phyloP scores from a whole-genome alignment of 2,329 filamentous ascomycete species.

The Alternaria hordeiaustralica region DNA sequence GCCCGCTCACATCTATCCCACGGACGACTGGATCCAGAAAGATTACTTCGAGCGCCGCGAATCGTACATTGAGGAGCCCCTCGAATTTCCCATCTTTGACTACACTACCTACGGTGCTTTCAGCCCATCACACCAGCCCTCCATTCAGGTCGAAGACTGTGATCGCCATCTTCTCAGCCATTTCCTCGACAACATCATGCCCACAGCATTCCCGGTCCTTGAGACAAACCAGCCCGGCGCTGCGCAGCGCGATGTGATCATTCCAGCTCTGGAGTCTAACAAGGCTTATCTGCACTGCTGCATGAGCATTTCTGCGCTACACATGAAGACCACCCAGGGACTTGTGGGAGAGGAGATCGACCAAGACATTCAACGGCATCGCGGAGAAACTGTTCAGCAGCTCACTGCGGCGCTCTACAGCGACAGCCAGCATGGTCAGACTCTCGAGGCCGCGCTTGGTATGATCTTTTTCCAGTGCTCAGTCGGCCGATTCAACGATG shows the following conservation, averaged over 20 bases:
- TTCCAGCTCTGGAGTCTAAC: conserved; percentile 89
- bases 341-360: conserved; percentile 77
- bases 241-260: conserved; percentile 79
- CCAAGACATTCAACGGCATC: conserved; percentile 89
- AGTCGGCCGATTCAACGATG: conserved; percentile 84
- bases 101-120: conserved; percentile 72
- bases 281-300: conserved; percentile 95
- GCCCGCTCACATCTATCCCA: conserved; percentile 71
- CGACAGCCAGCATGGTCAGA: conserved; percentile 84
- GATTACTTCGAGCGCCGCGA: conserved; percentile 73
- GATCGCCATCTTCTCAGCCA: conserved; percentile 89
- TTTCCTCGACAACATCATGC: conserved; percentile 86
- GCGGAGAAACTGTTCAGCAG: conserved; percentile 84
- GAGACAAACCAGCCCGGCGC: conserved; percentile 89
- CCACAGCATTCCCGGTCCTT: conserved; percentile 88
- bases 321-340: conserved; percentile 80
- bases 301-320: conserved; percentile 88
- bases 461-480: conserved; percentile 97
- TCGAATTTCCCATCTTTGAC: conserved; percentile 82
- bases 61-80: conserved; percentile 63
- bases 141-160: conserved; percentile 83
- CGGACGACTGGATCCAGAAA: conserved; percentile 75
- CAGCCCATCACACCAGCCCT: conserved; percentile 69
- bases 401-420: conserved; percentile 81
- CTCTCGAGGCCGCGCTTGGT: conserved; percentile 88